Evolutionary conservation across 768 basidiomycete species (phyloP), one percentile per base, ranked within the genome.

Genomic region (Dacryopinax primogenitus): DNA sequence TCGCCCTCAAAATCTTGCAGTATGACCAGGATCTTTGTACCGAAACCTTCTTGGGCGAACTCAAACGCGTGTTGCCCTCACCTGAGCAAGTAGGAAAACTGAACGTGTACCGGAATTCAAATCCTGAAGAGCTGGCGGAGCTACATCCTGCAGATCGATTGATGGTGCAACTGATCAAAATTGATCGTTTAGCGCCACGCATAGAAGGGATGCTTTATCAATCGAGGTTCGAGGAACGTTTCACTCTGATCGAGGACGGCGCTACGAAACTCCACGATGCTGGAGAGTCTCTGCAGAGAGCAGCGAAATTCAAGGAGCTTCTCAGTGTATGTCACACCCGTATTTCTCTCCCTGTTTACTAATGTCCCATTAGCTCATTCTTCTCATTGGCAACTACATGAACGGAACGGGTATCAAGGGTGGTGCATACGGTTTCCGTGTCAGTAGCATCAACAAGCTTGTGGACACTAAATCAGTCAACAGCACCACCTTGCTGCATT

Each of bases 361-460:
- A 23, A 3, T 39, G 21, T 12, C 1, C 34, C 3, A 45, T 21
- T 63, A 87, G 87, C 82, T 99, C 41, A 96, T 98, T 68, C 85
- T 99, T 15, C 81, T 94, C 70, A 84, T 99, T 69, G 95, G 95
- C 44, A 99, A 99, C 74, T 99, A 92, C 74, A 93, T 98, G 87
- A 99, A 99, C 73, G 92, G 93, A 4, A 88, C 92, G 63, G 92
- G 94, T 64, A 82, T 92, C 70, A 96, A 95, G 74, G 95, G 95
- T 64, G 94, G 94, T 33, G 96, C 96, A 0, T 95, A 90, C 70
- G 95, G 95, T 66, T 99, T 99, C 83, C 85, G 89, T 71, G 85
- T 98, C 63, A 92, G 91, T 77, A 95, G 93, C 74, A 94, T 99
- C 76, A 98, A 99, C 78, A 93, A 93, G 92, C 81, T 99, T 63